Base-by-base conservation (phyloP, 352 stramenopile genomes). In the Phytophthora macrochlamydospora region DNA sequence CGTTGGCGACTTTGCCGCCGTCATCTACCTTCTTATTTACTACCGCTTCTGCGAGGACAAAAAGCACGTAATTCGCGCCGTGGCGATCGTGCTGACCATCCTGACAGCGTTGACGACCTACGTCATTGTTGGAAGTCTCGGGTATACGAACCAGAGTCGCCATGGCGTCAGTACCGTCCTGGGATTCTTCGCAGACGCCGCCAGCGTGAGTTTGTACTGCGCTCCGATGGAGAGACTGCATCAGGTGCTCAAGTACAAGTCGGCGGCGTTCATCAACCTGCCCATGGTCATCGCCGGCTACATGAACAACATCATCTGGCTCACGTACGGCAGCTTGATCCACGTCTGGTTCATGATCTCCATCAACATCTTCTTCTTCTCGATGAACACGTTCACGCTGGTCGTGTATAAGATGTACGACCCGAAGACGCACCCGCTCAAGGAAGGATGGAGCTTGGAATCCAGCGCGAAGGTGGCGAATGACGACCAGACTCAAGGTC, bases 231-330 rank as follows among this genome's bases (percentile, higher is more conserved):
- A 73, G 58, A 79, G 71, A 12, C 71, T 87, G 49, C 62, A 61
- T 37, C 62, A 73, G 30, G 78, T 85, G 31, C 32, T 24, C 18
- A 24, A 24, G 11, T 67, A 71, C 67, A 81, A 78, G 43, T 82
- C 75, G 9, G 70, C 69, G n/a, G 76, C 56, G n/a, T 89, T 75
- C 11, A 80, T 87, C 56, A 77, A 75, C 24, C 53, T 86, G 12
- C 53, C 67, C 0, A 85, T 87, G 76, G 67, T 83, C 13, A 29
- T 76, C 1, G 74, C 73, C 0, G 81, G 73, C 2, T 60, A 75
- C 7, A 31, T 65, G 37, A 85, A 87, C 63, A 89, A 87, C 59
- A 55, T 64, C n/a, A 67, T 81, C 14, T 89, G 78, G 78, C 60
- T 84, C 35, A 61, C 70, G 14, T 89, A 84, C 59, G 73, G 73